Base-by-base conservation (phyloP, 139 green algal species). In the Chlamydomonas applanata region DNA sequence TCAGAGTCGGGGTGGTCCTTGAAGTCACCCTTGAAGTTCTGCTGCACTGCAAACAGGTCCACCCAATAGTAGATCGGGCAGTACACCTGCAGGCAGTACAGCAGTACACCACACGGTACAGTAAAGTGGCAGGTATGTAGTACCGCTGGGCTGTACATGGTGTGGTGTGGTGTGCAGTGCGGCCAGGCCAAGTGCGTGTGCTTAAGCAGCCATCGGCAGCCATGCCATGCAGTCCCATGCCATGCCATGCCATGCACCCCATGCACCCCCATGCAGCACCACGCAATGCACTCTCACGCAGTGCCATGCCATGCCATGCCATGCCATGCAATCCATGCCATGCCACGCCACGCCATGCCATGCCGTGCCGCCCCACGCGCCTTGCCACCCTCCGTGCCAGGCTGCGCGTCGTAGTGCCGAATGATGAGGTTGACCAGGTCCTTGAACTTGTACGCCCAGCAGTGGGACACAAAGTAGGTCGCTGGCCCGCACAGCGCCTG, bases 11-110 rank as follows among this genome's bases (percentile, higher is more conserved):
- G 35, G 35, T 44, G 25, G 9, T 56, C 76, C 62, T 76, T 82
- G 69, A 82, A 77, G 52, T 82, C 76, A 35, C 76, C 76, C 5
- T 33, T 35, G 61, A 82, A 82, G 69, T 82, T 64, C 45, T 82
- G 76, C 52, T 65, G 62, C 20, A 82, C 76, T 32, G 76, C 76
- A 60, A 82, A 82, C 44, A 82, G 60, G 62, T 82, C 76, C 46
- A 77, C 61, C 76, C 72, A 77, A 59, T 69, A 62, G 34, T 63
- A 77, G 32, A 69, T 45, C 16, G 57, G 56, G 40, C 40, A 49
- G 64, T 71, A 71, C 35, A 59, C 27, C n/a, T n/a, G n/a, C n/a
- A n/a, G n/a, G n/a, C n/a, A n/a, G n/a, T n/a, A n/a, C n/a, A n/a
- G n/a, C n/a, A n/a, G n/a, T n/a, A n/a, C n/a, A n/a, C n/a, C n/a